Percentiles rank a stretch among this genome's conserved stretches.
These are phyloP conservation scores for Phytopythium montanum DNA, from an alignment of 352 stramenopile species.

Conservation along the genomic window DNA sequence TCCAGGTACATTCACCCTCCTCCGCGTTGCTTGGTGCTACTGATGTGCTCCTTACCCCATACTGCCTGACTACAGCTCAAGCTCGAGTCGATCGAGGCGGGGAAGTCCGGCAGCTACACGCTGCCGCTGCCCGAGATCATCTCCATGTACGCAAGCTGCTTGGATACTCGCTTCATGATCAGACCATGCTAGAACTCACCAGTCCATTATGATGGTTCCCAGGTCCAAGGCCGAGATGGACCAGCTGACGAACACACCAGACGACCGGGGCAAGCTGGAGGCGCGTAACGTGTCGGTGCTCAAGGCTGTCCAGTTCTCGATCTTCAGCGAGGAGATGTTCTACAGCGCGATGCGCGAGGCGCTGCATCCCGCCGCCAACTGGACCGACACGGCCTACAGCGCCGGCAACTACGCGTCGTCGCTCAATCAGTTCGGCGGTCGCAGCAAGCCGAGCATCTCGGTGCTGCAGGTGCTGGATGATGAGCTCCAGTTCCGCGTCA, in stretches of 20 bases:
- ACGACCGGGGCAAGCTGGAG: slow-evolving; percentile 59
- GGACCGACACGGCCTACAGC: slow-evolving; percentile 66
- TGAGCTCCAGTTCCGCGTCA: slow-evolving; percentile 72
- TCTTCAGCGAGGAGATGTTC: slow-evolving; percentile 87
- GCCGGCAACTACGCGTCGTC: slow-evolving; percentile 43
- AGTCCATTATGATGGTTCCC: not conserved
- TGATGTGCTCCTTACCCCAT: slow-evolving; percentile 1
- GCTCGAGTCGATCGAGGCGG: slow-evolving; percentile 32
- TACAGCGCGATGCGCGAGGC: slow-evolving; percentile 82
- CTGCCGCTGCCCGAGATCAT: slow-evolving; percentile 36
- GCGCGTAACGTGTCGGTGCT: slow-evolving; percentile 70
- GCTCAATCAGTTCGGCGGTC: not conserved
- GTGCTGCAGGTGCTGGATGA: slow-evolving; percentile 82
- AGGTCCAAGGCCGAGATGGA: slow-evolving; percentile 61
- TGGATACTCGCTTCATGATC: not conserved
- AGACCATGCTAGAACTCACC: not conserved
- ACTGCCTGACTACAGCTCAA: slow-evolving; percentile 20
- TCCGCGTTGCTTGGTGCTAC: not conserved
- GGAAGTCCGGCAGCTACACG: slow-evolving; percentile 31
- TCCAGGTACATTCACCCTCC: slow-evolving; percentile 53
- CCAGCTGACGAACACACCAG: slow-evolving; percentile 48
- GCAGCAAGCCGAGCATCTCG: slow-evolving; percentile 50
- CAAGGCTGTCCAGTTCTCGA: slow-evolving; percentile 80
- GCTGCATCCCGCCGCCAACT: slow-evolving; percentile 56
- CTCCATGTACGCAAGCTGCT: slow-evolving; percentile 30